Evolutionary conservation across 148 eudicot genomes (phyloP).

Genomic region (Cornus suecica): DNA sequence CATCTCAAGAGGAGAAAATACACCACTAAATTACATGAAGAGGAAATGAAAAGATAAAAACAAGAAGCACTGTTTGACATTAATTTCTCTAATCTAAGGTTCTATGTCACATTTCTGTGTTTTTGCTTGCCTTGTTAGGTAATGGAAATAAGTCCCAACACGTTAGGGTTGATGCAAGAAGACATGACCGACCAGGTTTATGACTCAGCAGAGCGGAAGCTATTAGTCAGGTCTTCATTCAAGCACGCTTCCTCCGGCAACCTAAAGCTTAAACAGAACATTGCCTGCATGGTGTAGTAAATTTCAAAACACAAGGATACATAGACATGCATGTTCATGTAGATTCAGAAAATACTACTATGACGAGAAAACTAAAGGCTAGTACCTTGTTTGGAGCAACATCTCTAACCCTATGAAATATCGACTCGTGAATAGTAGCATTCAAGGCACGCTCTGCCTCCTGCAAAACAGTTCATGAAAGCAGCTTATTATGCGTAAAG

Average conservation of each 20-base stretch:
- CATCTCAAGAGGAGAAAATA: neutral
- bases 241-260: constrained; percentile 82
- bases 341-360: too few species aligned
- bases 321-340: neutral
- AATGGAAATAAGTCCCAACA: neutral
- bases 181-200: neutral
- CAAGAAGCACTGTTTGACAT: neutral
- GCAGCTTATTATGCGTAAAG: neutral
- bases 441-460: constrained; percentile 73
- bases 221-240: constrained; percentile 22
- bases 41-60: neutral
- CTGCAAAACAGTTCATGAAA: constrained; percentile 33
- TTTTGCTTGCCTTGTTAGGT: neutral
- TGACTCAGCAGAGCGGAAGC: constrained; percentile 3
- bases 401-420: constrained; percentile 89
- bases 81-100: constrained; percentile 3
- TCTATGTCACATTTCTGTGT: constrained; percentile 4
- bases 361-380: neutral
- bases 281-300: constrained; percentile 55
- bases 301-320: neutral
- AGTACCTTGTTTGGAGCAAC: constrained; percentile 98
- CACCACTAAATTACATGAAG: neutral
- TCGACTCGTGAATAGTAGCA: constrained; percentile 55
- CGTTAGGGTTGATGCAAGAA: neutral
- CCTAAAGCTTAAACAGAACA: constrained; percentile 94